Conservation (phyloP, 805 yeast species). For the Metschnikowia borealis region DNA sequence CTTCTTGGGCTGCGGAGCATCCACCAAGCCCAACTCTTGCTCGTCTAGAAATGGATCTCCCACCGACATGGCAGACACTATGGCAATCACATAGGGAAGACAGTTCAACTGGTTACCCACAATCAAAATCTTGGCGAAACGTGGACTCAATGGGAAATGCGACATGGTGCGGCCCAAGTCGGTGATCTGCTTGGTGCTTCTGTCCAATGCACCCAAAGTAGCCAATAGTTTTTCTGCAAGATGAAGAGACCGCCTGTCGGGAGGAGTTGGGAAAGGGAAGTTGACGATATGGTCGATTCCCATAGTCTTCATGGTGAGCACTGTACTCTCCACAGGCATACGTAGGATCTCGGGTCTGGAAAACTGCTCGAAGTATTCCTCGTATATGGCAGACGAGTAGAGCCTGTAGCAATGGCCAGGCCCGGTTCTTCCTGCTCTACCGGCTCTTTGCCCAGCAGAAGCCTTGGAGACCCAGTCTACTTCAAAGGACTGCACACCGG, state of each 20-base stretch:
- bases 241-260: conserved; percentile 55
- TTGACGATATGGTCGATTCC: conserved; percentile 86
- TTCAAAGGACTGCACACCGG: conserved; percentile 90
- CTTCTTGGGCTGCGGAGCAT: conserved; percentile 9
- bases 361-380: conserved; percentile 78
- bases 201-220: conserved; percentile 73
- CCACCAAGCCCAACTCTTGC: conserved; percentile 60
- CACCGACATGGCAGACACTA: conserved; percentile 88
- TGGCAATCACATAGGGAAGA: conserved; percentile 81
- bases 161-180: conserved; percentile 83
- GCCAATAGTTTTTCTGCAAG: conserved; percentile 67
- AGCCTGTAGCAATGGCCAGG: conserved; percentile 96
- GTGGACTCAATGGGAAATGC: conserved; percentile 86
- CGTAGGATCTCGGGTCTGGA: conserved; percentile 85
- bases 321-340: conserved; percentile 97
- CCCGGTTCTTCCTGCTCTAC: conserved; percentile 98
- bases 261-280: conserved; percentile 96
- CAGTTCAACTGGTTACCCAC: conserved; percentile 86
- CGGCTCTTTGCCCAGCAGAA: conserved; percentile 90
- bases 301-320: conserved; percentile 93
- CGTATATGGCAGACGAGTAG: conserved; percentile 90
- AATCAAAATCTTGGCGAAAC: conserved; percentile 85
- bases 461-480: conserved; percentile 93
- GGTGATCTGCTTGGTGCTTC: conserved; percentile 53
- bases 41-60: conserved; percentile 86